Evolutionary conservation across 2,329 filamentous ascomycete genomes (phyloP).

Genomic region (Colletotrichum brevisporum): DNA sequence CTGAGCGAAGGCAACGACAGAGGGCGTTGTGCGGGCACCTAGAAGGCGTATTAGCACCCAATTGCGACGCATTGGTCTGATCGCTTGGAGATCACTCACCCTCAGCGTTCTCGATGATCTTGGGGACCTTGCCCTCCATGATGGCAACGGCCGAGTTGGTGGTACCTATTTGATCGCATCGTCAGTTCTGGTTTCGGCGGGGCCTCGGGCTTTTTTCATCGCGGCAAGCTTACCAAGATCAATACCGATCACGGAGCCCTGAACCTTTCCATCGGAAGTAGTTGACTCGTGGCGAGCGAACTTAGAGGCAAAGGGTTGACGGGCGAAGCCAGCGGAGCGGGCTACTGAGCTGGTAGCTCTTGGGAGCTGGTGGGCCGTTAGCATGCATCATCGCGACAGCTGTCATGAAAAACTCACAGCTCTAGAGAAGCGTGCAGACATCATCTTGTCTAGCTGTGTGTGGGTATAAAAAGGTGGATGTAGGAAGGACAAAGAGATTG

Average conservation of each 20-base stretch:
- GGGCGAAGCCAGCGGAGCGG: conserved; percentile 76
- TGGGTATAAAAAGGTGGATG: conserved; percentile 47
- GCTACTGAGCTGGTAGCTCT: conserved; percentile 79
- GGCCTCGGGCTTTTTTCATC: neutral
- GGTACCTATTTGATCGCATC: conserved; percentile 69
- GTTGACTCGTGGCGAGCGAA: conserved; percentile 86
- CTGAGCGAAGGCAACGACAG: conserved; percentile 94
- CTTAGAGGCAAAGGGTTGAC: conserved; percentile 78
- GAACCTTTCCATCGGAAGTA: conserved; percentile 81
- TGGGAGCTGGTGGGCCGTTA: conserved; percentile 73
- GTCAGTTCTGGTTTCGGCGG: conserved; percentile 12
- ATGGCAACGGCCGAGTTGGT: conserved; percentile 98
- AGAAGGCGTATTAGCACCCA: conserved; percentile 8
- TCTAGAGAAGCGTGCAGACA: conserved; percentile 80
- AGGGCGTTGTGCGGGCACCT: conserved; percentile 93
- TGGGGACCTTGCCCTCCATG: conserved; percentile 96
- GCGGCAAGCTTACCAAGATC: conserved; percentile 80
- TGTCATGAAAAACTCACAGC: conserved; percentile 72
- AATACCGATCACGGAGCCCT: conserved; percentile 97
- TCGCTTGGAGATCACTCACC: conserved; percentile 65
- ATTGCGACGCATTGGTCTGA: neutral
- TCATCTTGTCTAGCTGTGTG: conserved; percentile 67
- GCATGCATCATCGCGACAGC: conserved; percentile 38
- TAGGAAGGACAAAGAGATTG: conserved; percentile 43
- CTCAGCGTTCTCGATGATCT: conserved; percentile 98